Base-by-base conservation (phyloP, 495 filamentous ascomycete species). In the Cercophora sp. region DNA sequence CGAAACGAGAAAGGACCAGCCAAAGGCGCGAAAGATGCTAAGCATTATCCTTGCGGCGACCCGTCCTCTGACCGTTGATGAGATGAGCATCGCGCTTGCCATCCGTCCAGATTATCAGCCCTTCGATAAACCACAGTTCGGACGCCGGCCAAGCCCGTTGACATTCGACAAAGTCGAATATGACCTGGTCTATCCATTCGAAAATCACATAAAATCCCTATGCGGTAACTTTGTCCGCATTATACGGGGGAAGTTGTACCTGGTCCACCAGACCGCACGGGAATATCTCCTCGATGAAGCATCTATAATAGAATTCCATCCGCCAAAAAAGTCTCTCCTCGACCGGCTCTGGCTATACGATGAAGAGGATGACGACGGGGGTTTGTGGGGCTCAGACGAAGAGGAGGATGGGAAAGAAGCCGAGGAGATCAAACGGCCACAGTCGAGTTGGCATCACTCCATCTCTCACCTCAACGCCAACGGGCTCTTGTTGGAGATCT, bases 211-310 rank as follows among this genome's bases (percentile, higher is more conserved):
- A 5, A 49, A 37, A 22, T 32, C 29, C 10, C 29, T 49, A 1
- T 49, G 46, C 46, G 46, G 46, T 8, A n/a, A 36, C 32, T 49
- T 49, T 24, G 31, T 49, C 19, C 29, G 29, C 29, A 49, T 49
- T 22, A 20, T 36, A 10, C 15, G 19, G 2, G 23, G 19, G n/a
- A 49, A 34, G 3, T 9, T 49, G 4, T 49, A 49, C 20, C 19
- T 49, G 23, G 29, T 49, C 5, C 46, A 49, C 29, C 16, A 49
- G 18, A 49, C 46, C 2, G 46, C 46, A 5, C 16, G 46, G 11
- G 46, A 49, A 37, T 54, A 35, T 19, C 32, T 54, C 16, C 27
- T 35, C 39, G 13, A 19, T n/a, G n/a, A n/a, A 13, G 8, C 16
- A 42, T 19, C 39, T 42, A 2, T 20, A 42, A 5, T 20, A 10